phyloP scores from a whole-genome alignment of 164 flowering plant genomes.

The Umbellularia californica region DNA sequence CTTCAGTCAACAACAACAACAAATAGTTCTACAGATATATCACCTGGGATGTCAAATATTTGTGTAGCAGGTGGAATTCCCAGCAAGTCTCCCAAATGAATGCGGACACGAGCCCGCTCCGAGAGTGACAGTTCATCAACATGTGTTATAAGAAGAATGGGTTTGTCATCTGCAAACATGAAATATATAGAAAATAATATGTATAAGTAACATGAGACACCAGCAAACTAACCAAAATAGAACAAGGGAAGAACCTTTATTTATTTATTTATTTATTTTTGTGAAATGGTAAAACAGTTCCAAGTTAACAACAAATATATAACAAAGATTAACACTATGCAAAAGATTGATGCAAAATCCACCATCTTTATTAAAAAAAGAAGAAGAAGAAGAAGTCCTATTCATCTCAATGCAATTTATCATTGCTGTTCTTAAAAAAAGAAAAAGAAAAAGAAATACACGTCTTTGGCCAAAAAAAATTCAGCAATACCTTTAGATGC shows the following conservation, averaged over 20 bases:
- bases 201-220: background rate
- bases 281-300: too few species aligned
- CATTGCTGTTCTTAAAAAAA: too few species aligned
- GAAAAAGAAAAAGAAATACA: too few species aligned
- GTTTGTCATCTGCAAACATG: slow-evolving; percentile 71
- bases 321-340: too few species aligned
- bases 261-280: too few species aligned
- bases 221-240: background rate
- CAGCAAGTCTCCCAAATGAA: slow-evolving; percentile 63
- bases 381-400: too few species aligned
- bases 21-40: slow-evolving; percentile 5
- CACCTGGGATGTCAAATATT: slow-evolving; percentile 90
- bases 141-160: slow-evolving; percentile 72
- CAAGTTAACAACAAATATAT: too few species aligned
- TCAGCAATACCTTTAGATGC: too few species aligned
- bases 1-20: background rate
- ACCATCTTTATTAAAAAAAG: too few species aligned
- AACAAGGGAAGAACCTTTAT: background rate
- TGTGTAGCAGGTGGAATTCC: slow-evolving; percentile 68
- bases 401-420: too few species aligned
- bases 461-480: too few species aligned
- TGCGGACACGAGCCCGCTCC: slow-evolving; percentile 56
- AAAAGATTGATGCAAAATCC: too few species aligned
- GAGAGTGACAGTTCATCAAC: slow-evolving; percentile 63
- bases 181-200: background rate